Evolutionary conservation across 192 early-diverging fungal species (phyloP), one percentile per base, ranked within the genome.

Genomic region (Mortierella hygrophila): DNA sequence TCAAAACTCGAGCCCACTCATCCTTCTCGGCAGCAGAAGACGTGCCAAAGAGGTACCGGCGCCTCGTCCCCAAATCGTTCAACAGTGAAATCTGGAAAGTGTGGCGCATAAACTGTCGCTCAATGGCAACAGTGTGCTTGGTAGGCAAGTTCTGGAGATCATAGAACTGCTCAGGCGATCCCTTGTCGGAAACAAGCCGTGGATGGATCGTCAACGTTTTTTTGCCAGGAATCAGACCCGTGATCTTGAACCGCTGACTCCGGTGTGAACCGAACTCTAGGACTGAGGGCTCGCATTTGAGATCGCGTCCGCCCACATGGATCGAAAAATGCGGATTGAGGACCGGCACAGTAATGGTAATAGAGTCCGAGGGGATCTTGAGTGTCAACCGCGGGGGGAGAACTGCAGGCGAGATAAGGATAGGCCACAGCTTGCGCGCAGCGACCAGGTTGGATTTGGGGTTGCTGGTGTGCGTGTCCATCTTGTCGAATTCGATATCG

Each of bases 41-140:
- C 18, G 84, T 76, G 9, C 84, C 84, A 81, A 86, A 86, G 18
- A 86, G 60, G 38, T 86, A 86, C 21, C 84, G 84, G 26, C 84
- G 74, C n/a, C 84, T 76, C 1, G 84, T 86, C n/a, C 84, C 84
- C 2, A 86, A 54, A 72, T 86, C 84, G 47, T 90, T 90, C 10
- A 87, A 44, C 55, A 93, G 87, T 0, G 87, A 90, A 60, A 94
- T 86, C 74, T 94, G 94, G 79, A 94, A 93, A 0, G 89, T 93
- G 70, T 93, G 91, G 49, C 91, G 78, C 92, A 94, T 91, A 78
- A 94, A 94, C 38, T 92, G 89, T 18, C 91, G 87, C 57, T 94
- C 94, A 29, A 94, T 89, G 0, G 93, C 90, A 63, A 94, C 89
- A 40, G 86, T 87, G 55, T 92, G 90, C 16, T 92, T 94, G 10